Evolutionary conservation across 495 filamentous ascomycete species (phyloP), one percentile per base, ranked within the genome.

Genomic region (Penicillium paxilli): DNA sequence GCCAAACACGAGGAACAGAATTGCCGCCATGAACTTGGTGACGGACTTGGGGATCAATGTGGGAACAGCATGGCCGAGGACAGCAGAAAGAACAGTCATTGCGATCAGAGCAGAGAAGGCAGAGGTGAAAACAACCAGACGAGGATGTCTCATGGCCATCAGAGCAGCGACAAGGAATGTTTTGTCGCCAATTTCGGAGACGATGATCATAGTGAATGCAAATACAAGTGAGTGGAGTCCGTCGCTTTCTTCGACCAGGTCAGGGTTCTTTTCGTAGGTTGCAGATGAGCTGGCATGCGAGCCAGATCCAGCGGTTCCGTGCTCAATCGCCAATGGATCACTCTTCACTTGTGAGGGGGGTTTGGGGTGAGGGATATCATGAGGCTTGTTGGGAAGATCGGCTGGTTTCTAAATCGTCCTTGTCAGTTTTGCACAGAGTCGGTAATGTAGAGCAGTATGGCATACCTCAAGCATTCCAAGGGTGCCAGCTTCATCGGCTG

Each of bases 131-230:
- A 98, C 95, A 11, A 96, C 79, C 49, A 97, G 69, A 26, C 93
- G 90, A 38, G 94, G 88, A 66, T 98, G 92, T 59, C 96, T 91
- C 94, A 98, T 98, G 2, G 94, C 94, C 94, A 98, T 98, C 19
- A 98, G 80, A 21, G 94, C 94, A 12, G 94, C 94, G 38, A 98
- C 91, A 35, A 98, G 80, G 75, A 98, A 98, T 0, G 94, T 98
- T 71, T 98, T 98, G 82, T 98, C 94, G 53, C 94, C 94, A 66
- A 98, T 86, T 68, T 98, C 94, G 55, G 94, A 97, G 61, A 98
- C 89, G 49, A 98, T 80, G 55, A 98, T 98, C 94, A 98, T 98
- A 52, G 92, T 91, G 48, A 96, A 84, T 7, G 94, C 94, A 44
- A 97, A 88, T 21, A 92, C 59, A 63, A 94, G 94, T 9, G 94